Conservation (phyloP, 2,329 filamentous ascomycete genomes). For the Penicillium sclerotiorum region DNA sequence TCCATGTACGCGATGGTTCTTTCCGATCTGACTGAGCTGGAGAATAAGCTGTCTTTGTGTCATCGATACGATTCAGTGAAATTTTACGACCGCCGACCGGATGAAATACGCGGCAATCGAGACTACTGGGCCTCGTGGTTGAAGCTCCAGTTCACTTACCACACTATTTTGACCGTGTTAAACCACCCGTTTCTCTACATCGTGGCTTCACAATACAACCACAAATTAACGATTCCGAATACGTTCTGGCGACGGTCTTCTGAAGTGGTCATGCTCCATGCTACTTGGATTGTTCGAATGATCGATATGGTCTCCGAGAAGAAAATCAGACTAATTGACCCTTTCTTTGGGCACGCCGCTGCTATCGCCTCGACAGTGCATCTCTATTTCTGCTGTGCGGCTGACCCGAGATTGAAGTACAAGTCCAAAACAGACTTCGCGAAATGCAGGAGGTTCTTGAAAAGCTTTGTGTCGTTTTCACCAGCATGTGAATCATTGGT, state of each 20-base stretch:
- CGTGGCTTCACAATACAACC: slow-evolving; percentile 55
- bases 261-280: slow-evolving; percentile 55
- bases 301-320: slow-evolving; percentile 59
- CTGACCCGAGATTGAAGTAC: slow-evolving; percentile 52
- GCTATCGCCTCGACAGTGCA: slow-evolving; percentile 58
- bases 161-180: slow-evolving; percentile 54
- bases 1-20: slow-evolving; percentile 56
- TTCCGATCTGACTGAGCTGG: slow-evolving; percentile 56
- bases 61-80: slow-evolving; percentile 58
- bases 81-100: slow-evolving; percentile 54
- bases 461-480: slow-evolving; percentile 52
- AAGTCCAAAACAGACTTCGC: slow-evolving; percentile 57
- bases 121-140: slow-evolving; percentile 58
- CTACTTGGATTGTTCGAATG: slow-evolving; percentile 58
- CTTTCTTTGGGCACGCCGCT: slow-evolving; percentile 56
- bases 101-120: slow-evolving; percentile 49
- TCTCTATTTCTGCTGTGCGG: slow-evolving; percentile 57
- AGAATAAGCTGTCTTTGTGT: slow-evolving; percentile 50
- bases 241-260: slow-evolving; percentile 58
- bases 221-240: slow-evolving; percentile 56
- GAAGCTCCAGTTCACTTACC: slow-evolving; percentile 58
- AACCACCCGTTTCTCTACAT: slow-evolving; percentile 60
- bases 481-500: slow-evolving; percentile 52
- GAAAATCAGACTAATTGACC: slow-evolving; percentile 53
- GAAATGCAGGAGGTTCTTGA: slow-evolving; percentile 54